phyloP scores from a whole-genome alignment of 1,284 basidiomycete genomes.

The Volvariella surrecta region DNA sequence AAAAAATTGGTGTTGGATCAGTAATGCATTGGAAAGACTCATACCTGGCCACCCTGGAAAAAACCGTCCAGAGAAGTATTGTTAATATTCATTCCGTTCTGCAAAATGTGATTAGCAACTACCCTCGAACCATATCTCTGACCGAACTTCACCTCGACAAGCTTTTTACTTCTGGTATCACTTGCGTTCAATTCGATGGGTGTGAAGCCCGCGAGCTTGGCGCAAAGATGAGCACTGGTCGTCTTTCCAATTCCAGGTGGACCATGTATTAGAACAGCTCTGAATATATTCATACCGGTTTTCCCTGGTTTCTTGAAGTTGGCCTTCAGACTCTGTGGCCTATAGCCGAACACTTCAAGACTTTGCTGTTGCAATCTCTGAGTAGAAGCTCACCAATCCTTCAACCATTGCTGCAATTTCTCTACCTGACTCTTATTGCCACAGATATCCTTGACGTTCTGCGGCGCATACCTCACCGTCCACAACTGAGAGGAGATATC shows the following conservation, averaged over 20 bases:
- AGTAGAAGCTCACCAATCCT: conserved; percentile 61
- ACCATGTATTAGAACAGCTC: conserved; percentile 87
- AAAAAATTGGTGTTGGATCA: background rate
- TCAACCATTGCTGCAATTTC: conserved; percentile 82
- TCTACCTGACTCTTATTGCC: conserved; percentile 92
- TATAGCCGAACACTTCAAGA: conserved; percentile 21
- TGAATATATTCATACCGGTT: conserved; percentile 78
- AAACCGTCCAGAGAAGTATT: conserved; percentile 88
- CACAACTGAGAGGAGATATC: conserved; percentile 69
- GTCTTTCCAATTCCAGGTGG: conserved; percentile 98
- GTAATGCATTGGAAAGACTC: conserved; percentile 3
- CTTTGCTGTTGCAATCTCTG: background rate
- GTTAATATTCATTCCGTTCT: conserved; percentile 83
- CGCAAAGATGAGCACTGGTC: conserved; percentile 89
- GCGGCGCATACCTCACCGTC: conserved; percentile 94
- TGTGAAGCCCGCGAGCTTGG: conserved; percentile 82
- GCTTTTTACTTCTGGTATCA: conserved; percentile 92
- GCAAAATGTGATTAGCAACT: no score
- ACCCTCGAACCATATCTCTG: background rate
- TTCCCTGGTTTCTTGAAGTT: conserved; percentile 95
- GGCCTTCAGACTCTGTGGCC: conserved; percentile 64
- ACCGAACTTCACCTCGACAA: conserved; percentile 68
- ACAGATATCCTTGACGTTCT: conserved; percentile 83
- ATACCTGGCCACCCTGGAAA: conserved; percentile 52
- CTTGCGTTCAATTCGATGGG: conserved; percentile 96